Evolutionary conservation across 2,329 filamentous ascomycete species (phyloP), one percentile per base, ranked within the genome.

Genomic region (Didymellaceae sp.): DNA sequence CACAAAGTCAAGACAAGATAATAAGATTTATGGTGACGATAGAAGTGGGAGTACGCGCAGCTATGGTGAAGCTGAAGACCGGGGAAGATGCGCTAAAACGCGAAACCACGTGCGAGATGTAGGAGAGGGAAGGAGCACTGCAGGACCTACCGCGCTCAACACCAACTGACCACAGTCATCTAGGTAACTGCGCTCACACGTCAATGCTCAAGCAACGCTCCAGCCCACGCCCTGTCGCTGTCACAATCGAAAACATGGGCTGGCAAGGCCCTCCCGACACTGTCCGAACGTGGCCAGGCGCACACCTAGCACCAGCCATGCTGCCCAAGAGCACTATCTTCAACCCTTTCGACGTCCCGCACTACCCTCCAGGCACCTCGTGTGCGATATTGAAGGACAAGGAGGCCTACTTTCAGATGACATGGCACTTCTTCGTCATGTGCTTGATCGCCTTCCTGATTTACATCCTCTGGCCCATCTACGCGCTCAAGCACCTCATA

Each of bases 81-180:
- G 22, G 45, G 45, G 31, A 44, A 43, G 34, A 37, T 33, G 54
- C 56, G 35, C 57, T 57, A 55, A 18, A 42, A 52, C 49, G 47
- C 54, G 47, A 54, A 52, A 39, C 7, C 52, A 56, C 57, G 58
- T 65, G 62, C 21, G 18, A 13, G 32, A 35, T 48, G 17, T 47
- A 16, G 33, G 26, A 31, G 39, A 53, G 52, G 58, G 62, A 59
- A 59, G 55, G 57, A 44, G 35, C 44, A 16, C 34, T 33, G 24
- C 6, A 31, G 17, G 25, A 31, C 17, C 25, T 28, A 28, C 6
- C 10, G 26, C n/a, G n/a, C n/a, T n/a, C n/a, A n/a, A n/a, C n/a
- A n/a, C n/a, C n/a, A n/a, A n/a, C n/a, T n/a, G n/a, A n/a, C n/a
- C n/a, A n/a, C n/a, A n/a, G n/a, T n/a, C n/a, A n/a, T n/a, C n/a